Percentiles rank a stretch among this genome's conserved stretches.
Evolutionary conservation across 352 stramenopile species (phyloP).

Genomic region (Thraustotheca clavata): DNA sequence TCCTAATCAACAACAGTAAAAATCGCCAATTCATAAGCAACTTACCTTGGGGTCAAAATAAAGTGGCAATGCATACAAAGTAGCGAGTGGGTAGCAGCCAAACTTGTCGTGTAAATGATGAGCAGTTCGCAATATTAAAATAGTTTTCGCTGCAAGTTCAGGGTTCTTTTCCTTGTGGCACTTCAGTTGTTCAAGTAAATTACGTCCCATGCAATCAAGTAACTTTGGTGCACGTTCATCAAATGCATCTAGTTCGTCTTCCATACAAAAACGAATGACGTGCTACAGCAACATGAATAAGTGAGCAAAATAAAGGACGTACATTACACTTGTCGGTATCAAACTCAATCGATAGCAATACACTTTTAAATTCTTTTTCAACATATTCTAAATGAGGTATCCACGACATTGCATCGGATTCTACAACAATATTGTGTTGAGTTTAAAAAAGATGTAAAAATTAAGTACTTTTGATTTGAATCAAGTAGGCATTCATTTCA

Average conservation of each 20-base stretch:
- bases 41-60: slow-evolving; percentile 55
- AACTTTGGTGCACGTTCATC: slow-evolving; percentile 20
- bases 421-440: neutral
- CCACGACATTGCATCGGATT: neutral
- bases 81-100: slow-evolving; percentile 62
- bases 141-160: slow-evolving; percentile 35
- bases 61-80: slow-evolving; percentile 41
- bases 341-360: slow-evolving; percentile 19
- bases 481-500: slow-evolving; percentile 64
- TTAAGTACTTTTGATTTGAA: slow-evolving; percentile 1
- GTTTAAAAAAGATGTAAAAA: neutral
- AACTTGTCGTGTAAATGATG: slow-evolving; percentile 82
- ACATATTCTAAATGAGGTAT: slow-evolving; percentile 4
- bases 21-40: neutral
- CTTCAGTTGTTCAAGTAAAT: slow-evolving; percentile 12
- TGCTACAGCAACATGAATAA: neutral
- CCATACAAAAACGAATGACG: slow-evolving; percentile 11
- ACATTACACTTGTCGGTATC: slow-evolving; percentile 13
- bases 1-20: slow-evolving; percentile 26
- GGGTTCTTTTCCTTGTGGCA: slow-evolving; percentile 21
- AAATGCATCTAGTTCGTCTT: slow-evolving; percentile 4
- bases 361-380: neutral
- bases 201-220: slow-evolving; percentile 17
- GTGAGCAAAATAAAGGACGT: neutral
- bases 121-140: slow-evolving; percentile 53